Conservation (phyloP, 1,139 yeast genomes). For the Yamadazyma aaseri region DNA sequence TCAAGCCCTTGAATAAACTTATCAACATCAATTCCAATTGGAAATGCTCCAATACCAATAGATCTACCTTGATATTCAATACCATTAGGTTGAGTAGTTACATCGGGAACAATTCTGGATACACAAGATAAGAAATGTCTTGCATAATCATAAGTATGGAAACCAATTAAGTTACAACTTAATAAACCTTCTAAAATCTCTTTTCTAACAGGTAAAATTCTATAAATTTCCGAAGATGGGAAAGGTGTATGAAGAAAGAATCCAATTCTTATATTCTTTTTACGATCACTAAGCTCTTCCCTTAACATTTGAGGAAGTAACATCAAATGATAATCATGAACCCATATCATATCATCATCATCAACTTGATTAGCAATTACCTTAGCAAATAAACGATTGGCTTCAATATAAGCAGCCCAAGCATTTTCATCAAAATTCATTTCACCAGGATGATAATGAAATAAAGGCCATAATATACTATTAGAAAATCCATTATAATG, state of each 20-base stretch:
- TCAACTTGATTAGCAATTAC: conserved; percentile 68
- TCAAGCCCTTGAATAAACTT: conserved; percentile 81
- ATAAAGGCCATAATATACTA: conserved; percentile 92
- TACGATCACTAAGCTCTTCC: conserved; percentile 49
- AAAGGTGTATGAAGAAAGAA: conserved; percentile 97
- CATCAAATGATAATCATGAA: conserved; percentile 97
- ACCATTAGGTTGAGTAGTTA: conserved; percentile 88
- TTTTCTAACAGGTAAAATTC: conserved; percentile 92
- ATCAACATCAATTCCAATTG: conserved; percentile 96
- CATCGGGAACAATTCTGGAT: conserved; percentile 71
- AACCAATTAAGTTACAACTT: conserved; percentile 93
- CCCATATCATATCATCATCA: conserved; percentile 93
- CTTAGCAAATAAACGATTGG: conserved; percentile 79
- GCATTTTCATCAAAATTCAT: conserved; percentile 97
- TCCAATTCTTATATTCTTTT: conserved; percentile 72
- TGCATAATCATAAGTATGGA: conserved; percentile 99
- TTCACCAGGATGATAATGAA: conserved; percentile 99
- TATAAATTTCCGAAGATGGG: conserved; percentile 94
- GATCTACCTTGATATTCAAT: conserved; percentile 74
- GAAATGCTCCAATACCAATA: conserved; percentile 93
- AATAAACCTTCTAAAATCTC: conserved; percentile 90
- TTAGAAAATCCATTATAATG: conserved; percentile 97
- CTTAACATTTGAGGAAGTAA: conserved; percentile 87
- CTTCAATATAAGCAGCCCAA: conserved; percentile 97
- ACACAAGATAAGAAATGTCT: conserved; percentile 93